phyloP scores from a whole-genome alignment of 2,329 filamentous ascomycete species.

The Graphilbum ipis-grandicollis region DNA sequence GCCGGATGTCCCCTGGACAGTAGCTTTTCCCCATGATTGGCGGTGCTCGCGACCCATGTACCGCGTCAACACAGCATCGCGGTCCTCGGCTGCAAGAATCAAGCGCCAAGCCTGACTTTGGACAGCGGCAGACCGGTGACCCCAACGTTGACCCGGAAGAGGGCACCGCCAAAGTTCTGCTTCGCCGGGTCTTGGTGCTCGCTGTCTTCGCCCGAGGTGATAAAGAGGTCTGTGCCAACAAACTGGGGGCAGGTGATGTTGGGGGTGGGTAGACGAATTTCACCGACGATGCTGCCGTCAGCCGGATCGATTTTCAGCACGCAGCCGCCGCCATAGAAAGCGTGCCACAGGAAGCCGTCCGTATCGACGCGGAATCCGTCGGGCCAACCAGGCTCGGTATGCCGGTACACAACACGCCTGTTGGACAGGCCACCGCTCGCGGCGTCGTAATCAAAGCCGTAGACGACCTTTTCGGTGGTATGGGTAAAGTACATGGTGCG shows the following conservation, averaged over 20 bases:
- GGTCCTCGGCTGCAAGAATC: too few relatives aligned
- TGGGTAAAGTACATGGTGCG: constrained; percentile 72
- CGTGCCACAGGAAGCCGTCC: constrained; percentile 78
- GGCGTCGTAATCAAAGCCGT: constrained; percentile 55
- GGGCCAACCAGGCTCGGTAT: constrained; percentile 48
- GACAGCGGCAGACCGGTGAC: constrained; percentile 45
- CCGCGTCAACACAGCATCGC: too few relatives aligned
- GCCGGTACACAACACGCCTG: constrained; percentile 55
- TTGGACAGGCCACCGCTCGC: constrained; percentile 48
- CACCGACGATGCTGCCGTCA: constrained; percentile 52
- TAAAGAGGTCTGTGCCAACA: constrained; percentile 55
- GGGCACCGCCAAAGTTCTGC: constrained; percentile 45
- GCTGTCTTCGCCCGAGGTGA: constrained; percentile 59
- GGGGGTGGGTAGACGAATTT: constrained; percentile 58
- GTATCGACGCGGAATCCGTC: constrained; percentile 76
- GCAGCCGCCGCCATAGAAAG: constrained; percentile 61
- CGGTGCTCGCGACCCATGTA: too few relatives aligned
- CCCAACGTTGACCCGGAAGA: constrained; percentile 67
- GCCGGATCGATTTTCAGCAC: constrained; percentile 55
- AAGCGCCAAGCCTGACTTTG: constrained; percentile 39
- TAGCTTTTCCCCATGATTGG: too few relatives aligned
- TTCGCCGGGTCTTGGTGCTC: constrained; percentile 46
- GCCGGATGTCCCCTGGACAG: too few relatives aligned
- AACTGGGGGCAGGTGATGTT: constrained; percentile 73
- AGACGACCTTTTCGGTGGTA: constrained; percentile 53